Evolutionary conservation across 495 filamentous ascomycete species (phyloP).

Genomic region (Usnea hakonensis): DNA sequence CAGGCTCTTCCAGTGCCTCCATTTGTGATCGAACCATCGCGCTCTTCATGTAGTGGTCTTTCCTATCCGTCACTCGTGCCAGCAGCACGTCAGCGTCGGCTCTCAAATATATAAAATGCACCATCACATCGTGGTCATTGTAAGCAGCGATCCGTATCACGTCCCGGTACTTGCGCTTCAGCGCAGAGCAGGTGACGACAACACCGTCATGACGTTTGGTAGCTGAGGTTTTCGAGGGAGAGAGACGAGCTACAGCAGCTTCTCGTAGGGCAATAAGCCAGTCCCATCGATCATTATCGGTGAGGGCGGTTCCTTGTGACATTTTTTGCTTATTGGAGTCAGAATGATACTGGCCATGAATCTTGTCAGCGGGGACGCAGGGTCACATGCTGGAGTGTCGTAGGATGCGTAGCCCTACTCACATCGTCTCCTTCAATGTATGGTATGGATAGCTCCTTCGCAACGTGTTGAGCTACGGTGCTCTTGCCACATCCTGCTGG

Average conservation of each 20-base stretch:
- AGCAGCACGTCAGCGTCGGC: conserved; percentile 67
- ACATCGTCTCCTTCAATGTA: conserved; percentile 97
- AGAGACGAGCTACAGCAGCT: conserved; percentile 59
- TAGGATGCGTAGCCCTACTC: conserved; percentile 31
- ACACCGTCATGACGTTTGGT: conserved; percentile 59
- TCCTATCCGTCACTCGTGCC: conserved; percentile 59
- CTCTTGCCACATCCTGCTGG: conserved; percentile 96
- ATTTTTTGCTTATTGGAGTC: conserved; percentile 88
- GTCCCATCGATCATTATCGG: conserved; percentile 95
- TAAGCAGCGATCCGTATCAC: conserved; percentile 88
- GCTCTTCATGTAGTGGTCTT: conserved; percentile 94
- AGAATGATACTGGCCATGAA: conserved; percentile 65
- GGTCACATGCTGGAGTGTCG: neutral
- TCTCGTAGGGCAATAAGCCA: conserved; percentile 89
- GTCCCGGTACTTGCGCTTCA: conserved; percentile 96
- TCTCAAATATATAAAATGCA: conserved; percentile 90
- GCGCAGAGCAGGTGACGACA: conserved; percentile 88
- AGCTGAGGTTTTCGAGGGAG: conserved; percentile 38
- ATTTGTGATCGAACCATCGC: conserved; percentile 96
- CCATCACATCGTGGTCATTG: conserved; percentile 61
- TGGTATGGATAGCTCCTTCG: conserved; percentile 59
- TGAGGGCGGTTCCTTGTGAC: conserved; percentile 76
- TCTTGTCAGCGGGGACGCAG: neutral
- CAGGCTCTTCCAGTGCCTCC: conserved; percentile 73
- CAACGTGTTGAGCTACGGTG: conserved; percentile 75